Conservation (phyloP, 495 filamentous ascomycete species). For the Podospora anserina region DNA sequence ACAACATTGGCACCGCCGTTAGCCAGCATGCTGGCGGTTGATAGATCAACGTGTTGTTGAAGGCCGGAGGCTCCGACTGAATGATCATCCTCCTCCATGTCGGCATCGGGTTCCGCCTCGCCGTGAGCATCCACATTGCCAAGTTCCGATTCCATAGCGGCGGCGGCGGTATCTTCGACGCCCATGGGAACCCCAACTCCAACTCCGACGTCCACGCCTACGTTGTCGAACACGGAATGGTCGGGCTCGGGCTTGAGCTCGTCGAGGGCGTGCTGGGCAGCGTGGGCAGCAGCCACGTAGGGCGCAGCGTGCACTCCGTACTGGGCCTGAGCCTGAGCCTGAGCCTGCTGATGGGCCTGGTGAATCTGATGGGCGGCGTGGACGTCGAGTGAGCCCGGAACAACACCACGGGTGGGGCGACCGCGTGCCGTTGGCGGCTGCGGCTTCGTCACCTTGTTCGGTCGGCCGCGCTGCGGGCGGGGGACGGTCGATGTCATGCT, state of each 20-base stretch:
- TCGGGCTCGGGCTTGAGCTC: conserved; percentile 56
- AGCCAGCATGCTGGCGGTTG: conserved; percentile 31
- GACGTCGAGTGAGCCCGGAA: not conserved
- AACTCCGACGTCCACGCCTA: conserved; percentile 3
- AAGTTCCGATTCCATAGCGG: conserved; percentile 36
- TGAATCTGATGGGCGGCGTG: conserved; percentile 22
- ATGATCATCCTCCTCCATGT: conserved; percentile 31
- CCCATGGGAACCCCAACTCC: conserved; percentile 18
- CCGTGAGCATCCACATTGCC: conserved; percentile 25
- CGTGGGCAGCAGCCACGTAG: conserved; percentile 15
- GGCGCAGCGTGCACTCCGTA: conserved; percentile 4
- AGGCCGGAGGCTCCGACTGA: conserved; percentile 23
- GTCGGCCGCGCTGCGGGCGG: conserved; percentile 37
- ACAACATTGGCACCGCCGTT: conserved; percentile 24
- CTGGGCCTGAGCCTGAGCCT: conserved; percentile 6
- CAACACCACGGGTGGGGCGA: conserved; percentile 18
- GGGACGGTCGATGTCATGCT: conserved; percentile 33
- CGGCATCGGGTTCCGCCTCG: conserved; percentile 34
- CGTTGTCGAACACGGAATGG: conserved; percentile 53
- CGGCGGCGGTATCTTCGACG: conserved; percentile 45
- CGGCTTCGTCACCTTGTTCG: conserved; percentile 45
- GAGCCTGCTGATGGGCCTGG: conserved; percentile 19
- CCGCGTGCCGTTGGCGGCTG: conserved; percentile 26
- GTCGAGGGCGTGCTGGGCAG: conserved; percentile 44
- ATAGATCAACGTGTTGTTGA: conserved; percentile 31